A percentile compares a stretch with the other conserved stretches of the same genome.
These are phyloP conservation scores for Monosporascus sp. DNA, from an alignment of 2,329 filamentous ascomycete genomes.

Conservation along the genomic window DNA sequence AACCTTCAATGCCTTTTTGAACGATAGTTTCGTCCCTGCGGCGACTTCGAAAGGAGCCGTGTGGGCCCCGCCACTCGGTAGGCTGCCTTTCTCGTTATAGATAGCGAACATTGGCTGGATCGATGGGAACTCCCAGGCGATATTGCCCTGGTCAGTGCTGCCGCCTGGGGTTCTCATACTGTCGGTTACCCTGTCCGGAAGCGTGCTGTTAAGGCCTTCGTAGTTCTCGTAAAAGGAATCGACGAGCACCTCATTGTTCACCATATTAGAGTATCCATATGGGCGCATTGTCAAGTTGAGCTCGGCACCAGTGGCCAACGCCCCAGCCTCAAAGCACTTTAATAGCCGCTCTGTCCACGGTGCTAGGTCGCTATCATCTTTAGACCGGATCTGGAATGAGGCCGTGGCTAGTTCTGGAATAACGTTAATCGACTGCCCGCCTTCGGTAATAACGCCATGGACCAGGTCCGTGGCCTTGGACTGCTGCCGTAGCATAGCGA, in stretches of 20 bases:
- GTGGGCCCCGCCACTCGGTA: neutral
- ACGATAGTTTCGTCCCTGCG: neutral
- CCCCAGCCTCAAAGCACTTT: constrained; percentile 34
- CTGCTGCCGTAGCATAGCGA: constrained; percentile 27
- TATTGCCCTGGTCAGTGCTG: constrained; percentile 25
- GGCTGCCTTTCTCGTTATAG: constrained; percentile 16
- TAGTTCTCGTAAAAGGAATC: constrained; percentile 18
- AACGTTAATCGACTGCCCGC: constrained; percentile 8
- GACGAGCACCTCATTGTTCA: constrained; percentile 23
- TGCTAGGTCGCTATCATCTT: constrained; percentile 17
- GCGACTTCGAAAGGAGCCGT: neutral
- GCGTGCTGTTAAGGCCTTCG: constrained; percentile 14
- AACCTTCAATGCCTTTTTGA: neutral
- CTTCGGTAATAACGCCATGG: constrained; percentile 7
- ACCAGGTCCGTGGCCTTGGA: constrained; percentile 3
- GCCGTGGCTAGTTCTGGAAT: constrained; percentile 30
- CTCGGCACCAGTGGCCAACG: constrained; percentile 26
- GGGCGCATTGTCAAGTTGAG: constrained; percentile 30
- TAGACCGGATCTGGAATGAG: constrained; percentile 39
- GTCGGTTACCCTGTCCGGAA: constrained; percentile 19
- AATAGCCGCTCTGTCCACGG: constrained; percentile 1
- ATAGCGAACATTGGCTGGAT: constrained; percentile 24
- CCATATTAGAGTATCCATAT: constrained; percentile 26
- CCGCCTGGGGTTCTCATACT: constrained; percentile 17
- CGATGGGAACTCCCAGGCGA: constrained; percentile 23